Evolutionary conservation across 129 eudicot species (phyloP), one percentile per base, ranked within the genome.

Genomic region (Ambrosia artemisiifolia): DNA sequence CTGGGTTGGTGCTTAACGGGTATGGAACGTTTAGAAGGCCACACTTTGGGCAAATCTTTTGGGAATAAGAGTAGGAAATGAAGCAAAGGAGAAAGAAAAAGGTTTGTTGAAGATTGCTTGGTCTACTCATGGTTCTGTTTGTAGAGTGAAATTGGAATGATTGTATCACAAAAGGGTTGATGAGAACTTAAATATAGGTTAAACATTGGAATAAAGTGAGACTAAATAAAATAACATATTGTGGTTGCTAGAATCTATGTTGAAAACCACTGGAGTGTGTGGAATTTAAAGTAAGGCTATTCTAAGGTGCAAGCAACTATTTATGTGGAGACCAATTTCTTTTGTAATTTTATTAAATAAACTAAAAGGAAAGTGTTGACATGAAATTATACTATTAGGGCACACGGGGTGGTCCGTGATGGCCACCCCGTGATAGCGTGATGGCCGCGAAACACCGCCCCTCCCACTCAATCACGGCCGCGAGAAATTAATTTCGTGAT

Each of bases 1-100:
- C 35, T 30, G 77, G 74, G 53, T 78, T 79, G 3, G 85, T 87
- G 82, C 93, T 87, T 56, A 87, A 71, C 10, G 93, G 93, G 70
- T 87, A 87, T 46, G 93, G 93, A 57, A 87, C 76, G 75, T 73
- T 38, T 28, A 71, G 38, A 30, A 75, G 42, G 65, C 93, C 93
- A 74, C 89, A 87, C 50, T 72, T 68, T 68, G 87, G 81, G 60
- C 89, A 87, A 11, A 81, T 82, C 66, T 34, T 87, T 16, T 76
- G 86, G 77, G 85, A 62, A 69, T 60, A 87, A 54, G 19, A 80
- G 60, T 32, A 17, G 55, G 70, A 74, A 71, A 75, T 60, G 65
- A 54, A 73, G 63, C 59, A 55, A 75, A 83, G 49, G 63, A 87
- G 75, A 70, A 81, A 33, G 62, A 82, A 65, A 36, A 82, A 47